phyloP scores from a whole-genome alignment of 208 protist genomes.

The Trypanosoma scelopori region DNA sequence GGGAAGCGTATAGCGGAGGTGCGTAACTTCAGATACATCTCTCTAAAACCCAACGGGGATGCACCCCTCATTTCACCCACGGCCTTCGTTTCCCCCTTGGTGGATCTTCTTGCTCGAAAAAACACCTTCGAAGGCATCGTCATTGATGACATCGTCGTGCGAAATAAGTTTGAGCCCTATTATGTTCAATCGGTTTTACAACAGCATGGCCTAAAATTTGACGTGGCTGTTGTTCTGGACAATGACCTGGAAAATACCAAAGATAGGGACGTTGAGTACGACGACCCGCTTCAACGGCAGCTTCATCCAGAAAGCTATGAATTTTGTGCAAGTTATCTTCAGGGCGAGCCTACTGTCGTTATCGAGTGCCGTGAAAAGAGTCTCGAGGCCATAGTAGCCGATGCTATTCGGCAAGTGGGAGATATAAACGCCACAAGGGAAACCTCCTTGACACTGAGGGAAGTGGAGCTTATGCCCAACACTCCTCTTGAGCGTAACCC shows the following conservation, averaged over 20 bases:
- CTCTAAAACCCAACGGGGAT: slow-evolving; percentile 30
- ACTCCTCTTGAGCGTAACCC: slow-evolving; percentile 58
- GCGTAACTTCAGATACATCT: slow-evolving; percentile 71
- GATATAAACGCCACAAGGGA: slow-evolving; percentile 31
- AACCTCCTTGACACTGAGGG: slow-evolving; percentile 41
- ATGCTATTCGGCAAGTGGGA: slow-evolving; percentile 37
- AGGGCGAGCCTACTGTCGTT: slow-evolving; percentile 35
- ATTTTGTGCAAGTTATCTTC: slow-evolving; percentile 42
- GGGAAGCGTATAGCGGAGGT: slow-evolving; percentile 53
- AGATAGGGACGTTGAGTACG: slow-evolving; percentile 49
- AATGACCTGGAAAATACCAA: slow-evolving; percentile 44
- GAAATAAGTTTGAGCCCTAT: slow-evolving; percentile 72
- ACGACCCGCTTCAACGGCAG: slow-evolving; percentile 34
- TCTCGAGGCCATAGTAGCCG: slow-evolving; percentile 35
- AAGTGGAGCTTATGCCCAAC: slow-evolving; percentile 57
- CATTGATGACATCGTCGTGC: slow-evolving; percentile 76
- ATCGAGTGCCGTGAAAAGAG: slow-evolving; percentile 44
- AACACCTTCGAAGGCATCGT: slow-evolving; percentile 58
- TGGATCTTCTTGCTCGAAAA: slow-evolving; percentile 40
- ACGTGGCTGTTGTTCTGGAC: slow-evolving; percentile 58
- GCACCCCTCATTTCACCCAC: slow-evolving; percentile 12
- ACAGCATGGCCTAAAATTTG: slow-evolving; percentile 52
- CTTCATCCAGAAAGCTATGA: slow-evolving; percentile 83
- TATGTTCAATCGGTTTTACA: slow-evolving; percentile 66
- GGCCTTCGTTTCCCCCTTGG: slow-evolving; percentile 42